Base-by-base conservation (phyloP, 768 basidiomycete species). In the Tricholoma hemisulphureum region DNA sequence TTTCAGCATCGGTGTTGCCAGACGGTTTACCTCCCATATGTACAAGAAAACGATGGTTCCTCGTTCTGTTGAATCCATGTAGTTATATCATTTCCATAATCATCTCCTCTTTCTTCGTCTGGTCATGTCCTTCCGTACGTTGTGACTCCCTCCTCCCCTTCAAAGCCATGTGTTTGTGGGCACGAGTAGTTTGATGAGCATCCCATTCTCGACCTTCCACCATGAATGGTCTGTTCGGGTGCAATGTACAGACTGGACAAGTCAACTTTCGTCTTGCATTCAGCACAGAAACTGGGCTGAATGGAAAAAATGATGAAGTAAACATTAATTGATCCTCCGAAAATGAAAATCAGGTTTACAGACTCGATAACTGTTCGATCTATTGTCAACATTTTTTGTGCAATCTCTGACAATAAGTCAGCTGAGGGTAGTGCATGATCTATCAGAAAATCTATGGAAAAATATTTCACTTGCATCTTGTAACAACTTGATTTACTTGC, bases 151-250 rank as follows among this genome's bases (percentile, higher is more conserved):
- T 49, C 26, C 39, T 48, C 16, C 14, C 45, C 60, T 73, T 77
- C 1, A 69, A 69, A 13, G 73, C 73, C 37, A 81, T 69, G n/a
- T 78, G 74, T 61, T 76, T 77, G 67, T 92, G 90, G 9, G 69
- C 48, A 16, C 83, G 81, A 6, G 83, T 84, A n/a, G 71, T 72
- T 31, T 75, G 69, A 67, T 93, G 91, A 1, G 69, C 71, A 2
- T 78, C 74, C 85, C 88, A 88, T 60, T 79, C 74, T 26, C 61
- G 53, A 11, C 76, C 78, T 65, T 82, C 80, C 13, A 90, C 81
- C 71, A 93, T 82, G 77, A 89, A 81, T 13, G 91, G 91, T 23
- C 78, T 75, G 20, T 77, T 70, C 2, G 76, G 64, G 55, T 89
- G 74, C 3, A 67, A 55, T 8, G 91, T 91, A 63, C 91, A 94